These are phyloP conservation scores for Gaertneriomyces semiglobifer DNA, from an alignment of 192 early-diverging fungal species.

Conservation along the genomic window DNA sequence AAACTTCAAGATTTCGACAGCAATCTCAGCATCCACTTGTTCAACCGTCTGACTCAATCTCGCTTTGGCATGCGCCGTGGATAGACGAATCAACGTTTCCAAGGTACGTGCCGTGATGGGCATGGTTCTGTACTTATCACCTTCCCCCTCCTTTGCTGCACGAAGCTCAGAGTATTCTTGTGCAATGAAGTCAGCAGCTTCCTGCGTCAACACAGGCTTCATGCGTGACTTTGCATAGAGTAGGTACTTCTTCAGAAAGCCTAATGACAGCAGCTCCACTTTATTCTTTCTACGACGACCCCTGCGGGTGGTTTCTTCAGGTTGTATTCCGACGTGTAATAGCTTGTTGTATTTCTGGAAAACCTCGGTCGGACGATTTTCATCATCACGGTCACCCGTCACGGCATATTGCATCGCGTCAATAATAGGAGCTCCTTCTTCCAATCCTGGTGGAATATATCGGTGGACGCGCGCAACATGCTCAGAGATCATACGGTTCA, in stretches of 20 bases:
- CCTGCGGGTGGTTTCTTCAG: background rate
- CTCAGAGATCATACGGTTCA: conserved; percentile 82
- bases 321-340: conserved; percentile 71
- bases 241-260: conserved; percentile 92
- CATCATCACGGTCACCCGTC: conserved; percentile 45
- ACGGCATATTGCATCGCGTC: conserved; percentile 23
- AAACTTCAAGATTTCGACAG: conserved; percentile 77
- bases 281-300: conserved; percentile 41
- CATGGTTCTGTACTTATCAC: conserved; percentile 71
- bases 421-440: conserved; percentile 65
- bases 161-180: conserved; percentile 80
- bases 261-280: conserved; percentile 68
- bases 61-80: conserved; percentile 94
- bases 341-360: conserved; percentile 86
- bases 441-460: conserved; percentile 77
- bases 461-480: conserved; percentile 95
- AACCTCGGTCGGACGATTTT: conserved; percentile 60
- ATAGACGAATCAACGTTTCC: conserved; percentile 94
- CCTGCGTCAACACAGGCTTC: conserved; percentile 75
- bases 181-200: conserved; percentile 81
- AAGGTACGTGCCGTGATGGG: conserved; percentile 98
- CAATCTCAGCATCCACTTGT: conserved; percentile 78
- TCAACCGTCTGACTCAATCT: conserved; percentile 79
- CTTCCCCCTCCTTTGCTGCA: conserved; percentile 67
- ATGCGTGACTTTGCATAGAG: conserved; percentile 87